These are phyloP conservation scores for Chondrostereum purpureum DNA, from an alignment of 1,284 basidiomycete species.

Conservation along the genomic window DNA sequence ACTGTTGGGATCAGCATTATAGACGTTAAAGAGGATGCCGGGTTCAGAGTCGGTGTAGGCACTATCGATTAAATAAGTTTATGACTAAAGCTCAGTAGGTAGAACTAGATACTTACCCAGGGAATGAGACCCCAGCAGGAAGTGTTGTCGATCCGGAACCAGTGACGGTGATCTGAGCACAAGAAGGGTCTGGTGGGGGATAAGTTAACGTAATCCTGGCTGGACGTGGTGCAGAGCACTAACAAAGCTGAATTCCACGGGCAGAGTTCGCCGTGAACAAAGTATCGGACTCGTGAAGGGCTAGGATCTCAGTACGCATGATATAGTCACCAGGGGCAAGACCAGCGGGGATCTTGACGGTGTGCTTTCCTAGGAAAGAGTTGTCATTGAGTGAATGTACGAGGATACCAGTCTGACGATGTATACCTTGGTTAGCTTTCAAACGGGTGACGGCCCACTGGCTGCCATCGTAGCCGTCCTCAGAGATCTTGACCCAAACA, in stretches of 20 bases:
- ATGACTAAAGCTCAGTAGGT: background rate
- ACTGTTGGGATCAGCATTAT: background rate
- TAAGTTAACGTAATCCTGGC: too few species aligned
- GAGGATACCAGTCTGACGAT: background rate
- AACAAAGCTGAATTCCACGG: conserved; percentile 27
- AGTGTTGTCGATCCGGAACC: conserved; percentile 19
- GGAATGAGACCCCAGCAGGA: conserved; percentile 24
- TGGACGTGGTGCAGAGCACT: conserved; percentile 14
- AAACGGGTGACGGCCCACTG: conserved; percentile 26
- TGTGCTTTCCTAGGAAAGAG: conserved; percentile 23
- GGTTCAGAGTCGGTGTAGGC: conserved; percentile 1
- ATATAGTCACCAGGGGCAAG: conserved; percentile 28
- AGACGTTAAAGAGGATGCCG: conserved; percentile 4
- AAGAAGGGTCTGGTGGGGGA: conserved; percentile 8
- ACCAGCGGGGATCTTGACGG: conserved; percentile 22
- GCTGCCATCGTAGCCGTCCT: conserved; percentile 18
- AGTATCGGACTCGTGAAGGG: conserved; percentile 24
- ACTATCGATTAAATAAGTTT: too few species aligned
- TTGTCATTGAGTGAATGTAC: too few species aligned
- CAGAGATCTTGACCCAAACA: conserved; percentile 26
- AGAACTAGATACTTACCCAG: conserved; percentile 12
- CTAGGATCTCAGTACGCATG: conserved; percentile 26
- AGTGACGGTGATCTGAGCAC: conserved; percentile 24
- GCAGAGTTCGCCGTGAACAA: conserved; percentile 20
- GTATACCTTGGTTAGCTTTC: conserved; percentile 5